Conservation (phyloP, 2,329 filamentous ascomycete species). For the Magnaporthiopsis incrustans region DNA sequence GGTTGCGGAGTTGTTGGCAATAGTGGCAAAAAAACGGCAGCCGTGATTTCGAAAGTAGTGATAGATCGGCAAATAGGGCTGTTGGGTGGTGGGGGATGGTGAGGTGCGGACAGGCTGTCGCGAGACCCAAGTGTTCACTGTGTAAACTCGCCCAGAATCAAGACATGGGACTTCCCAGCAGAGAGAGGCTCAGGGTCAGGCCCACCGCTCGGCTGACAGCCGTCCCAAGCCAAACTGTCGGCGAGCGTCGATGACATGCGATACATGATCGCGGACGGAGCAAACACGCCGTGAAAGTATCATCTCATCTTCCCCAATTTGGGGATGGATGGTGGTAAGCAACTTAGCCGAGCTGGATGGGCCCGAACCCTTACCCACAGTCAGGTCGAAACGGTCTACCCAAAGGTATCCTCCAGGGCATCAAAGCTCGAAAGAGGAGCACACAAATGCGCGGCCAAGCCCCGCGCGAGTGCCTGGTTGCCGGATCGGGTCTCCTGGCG, state of each 20-base stretch:
- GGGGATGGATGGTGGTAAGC: not conserved
- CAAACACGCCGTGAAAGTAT: not conserved
- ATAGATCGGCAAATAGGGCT: not conserved
- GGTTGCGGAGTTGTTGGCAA: not conserved
- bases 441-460: not conserved
- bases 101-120: not conserved
- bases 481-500: not conserved
- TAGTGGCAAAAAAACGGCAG: not conserved
- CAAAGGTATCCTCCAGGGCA: not conserved
- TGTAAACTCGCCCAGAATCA: not conserved
- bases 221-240: not conserved
- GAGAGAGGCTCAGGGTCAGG: not conserved
- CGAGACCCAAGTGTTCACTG: not conserved
- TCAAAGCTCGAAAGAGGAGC: not conserved
- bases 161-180: not conserved
- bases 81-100: not conserved
- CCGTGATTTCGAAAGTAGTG: not conserved
- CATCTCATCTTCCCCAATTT: not conserved
- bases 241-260: not conserved
- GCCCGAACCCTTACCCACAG: not conserved
- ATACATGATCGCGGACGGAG: not conserved
- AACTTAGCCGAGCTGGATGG: not conserved
- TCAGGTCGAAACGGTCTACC: not conserved
- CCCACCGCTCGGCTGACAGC: not conserved
- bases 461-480: not conserved